These are phyloP conservation scores for Magnusiomyces suaveolens DNA, from an alignment of 1,139 yeast species.

Conservation along the genomic window DNA sequence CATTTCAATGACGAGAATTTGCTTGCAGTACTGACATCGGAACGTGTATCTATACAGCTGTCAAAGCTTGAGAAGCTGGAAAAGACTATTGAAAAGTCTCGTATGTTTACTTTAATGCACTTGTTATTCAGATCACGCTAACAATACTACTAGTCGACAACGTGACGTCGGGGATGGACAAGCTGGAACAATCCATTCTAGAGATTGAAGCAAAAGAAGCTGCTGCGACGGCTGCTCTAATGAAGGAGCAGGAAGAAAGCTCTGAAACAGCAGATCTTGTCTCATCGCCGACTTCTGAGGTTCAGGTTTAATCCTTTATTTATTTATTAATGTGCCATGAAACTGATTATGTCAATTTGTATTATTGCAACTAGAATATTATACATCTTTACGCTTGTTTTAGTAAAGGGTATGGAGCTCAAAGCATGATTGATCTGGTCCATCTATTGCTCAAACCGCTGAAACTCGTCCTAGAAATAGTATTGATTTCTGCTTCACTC, in stretches of 20 bases:
- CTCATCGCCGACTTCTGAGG: not conserved
- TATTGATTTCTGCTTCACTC: too few species aligned
- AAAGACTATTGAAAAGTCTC: not conserved
- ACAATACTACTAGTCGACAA: not conserved
- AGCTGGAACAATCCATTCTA: conserved; percentile 37
- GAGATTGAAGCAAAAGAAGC: not conserved
- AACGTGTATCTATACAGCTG: not conserved
- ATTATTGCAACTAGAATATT: too few species aligned
- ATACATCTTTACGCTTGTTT: too few species aligned
- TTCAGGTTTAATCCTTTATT: not conserved
- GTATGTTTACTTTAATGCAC: not conserved
- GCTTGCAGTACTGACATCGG: not conserved
- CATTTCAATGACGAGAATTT: not conserved
- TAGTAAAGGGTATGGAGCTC: too few species aligned
- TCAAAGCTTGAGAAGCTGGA: not conserved
- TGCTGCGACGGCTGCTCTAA: not conserved
- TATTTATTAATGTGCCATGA: too few species aligned
- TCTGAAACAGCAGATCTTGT: not conserved
- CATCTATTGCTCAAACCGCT: too few species aligned
- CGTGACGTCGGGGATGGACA: not conserved
- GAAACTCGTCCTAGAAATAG: too few species aligned
- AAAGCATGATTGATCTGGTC: too few species aligned
- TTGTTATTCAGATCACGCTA: not conserved
- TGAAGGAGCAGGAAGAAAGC: not conserved
- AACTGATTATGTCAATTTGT: too few species aligned